These are phyloP conservation scores for Sarocladium oryzae DNA, from an alignment of 2,329 filamentous ascomycete genomes.

Conservation along the genomic window DNA sequence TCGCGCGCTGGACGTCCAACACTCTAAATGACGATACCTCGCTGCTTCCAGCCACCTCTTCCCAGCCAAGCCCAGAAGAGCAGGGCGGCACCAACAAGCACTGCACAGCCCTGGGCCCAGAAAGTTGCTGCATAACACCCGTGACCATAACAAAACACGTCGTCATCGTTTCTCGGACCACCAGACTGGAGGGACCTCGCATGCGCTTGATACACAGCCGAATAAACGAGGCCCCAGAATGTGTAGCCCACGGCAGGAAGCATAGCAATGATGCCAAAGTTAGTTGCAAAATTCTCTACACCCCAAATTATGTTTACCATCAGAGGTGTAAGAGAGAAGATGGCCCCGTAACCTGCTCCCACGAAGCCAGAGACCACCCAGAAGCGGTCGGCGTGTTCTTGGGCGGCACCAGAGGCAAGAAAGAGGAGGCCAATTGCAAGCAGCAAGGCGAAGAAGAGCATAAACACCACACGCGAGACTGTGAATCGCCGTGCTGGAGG, in stretches of 20 bases:
- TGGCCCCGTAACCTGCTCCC: constrained; percentile 86
- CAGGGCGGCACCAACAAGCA: constrained; percentile 68
- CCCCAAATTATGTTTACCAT: constrained; percentile 98
- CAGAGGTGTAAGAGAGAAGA: constrained; percentile 84
- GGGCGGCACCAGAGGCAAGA: constrained; percentile 68
- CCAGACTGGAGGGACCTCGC: constrained; percentile 33
- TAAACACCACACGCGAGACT: constrained; percentile 73
- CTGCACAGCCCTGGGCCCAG: constrained; percentile 77
- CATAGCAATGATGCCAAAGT: constrained; percentile 93
- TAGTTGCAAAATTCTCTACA: constrained; percentile 96
- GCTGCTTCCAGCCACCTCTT: constrained; percentile 64
- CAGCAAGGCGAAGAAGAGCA: constrained; percentile 67
- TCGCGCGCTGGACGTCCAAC: neutral
- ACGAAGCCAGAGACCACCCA: constrained; percentile 79
- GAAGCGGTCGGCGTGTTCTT: constrained; percentile 72
- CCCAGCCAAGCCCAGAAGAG: constrained; percentile 80
- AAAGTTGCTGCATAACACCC: constrained; percentile 76
- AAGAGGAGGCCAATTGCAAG: constrained; percentile 71
- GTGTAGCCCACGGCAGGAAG: constrained; percentile 83
- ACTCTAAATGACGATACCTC: constrained; percentile 60
- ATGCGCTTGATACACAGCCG: constrained; percentile 66
- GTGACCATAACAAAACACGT: constrained; percentile 71
- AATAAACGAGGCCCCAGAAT: constrained; percentile 88
- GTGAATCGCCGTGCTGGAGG: constrained; percentile 37
- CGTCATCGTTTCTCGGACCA: constrained; percentile 29